Conservation (phyloP, 1,284 basidiomycete species). For the Cryptococcus amylolentus region DNA sequence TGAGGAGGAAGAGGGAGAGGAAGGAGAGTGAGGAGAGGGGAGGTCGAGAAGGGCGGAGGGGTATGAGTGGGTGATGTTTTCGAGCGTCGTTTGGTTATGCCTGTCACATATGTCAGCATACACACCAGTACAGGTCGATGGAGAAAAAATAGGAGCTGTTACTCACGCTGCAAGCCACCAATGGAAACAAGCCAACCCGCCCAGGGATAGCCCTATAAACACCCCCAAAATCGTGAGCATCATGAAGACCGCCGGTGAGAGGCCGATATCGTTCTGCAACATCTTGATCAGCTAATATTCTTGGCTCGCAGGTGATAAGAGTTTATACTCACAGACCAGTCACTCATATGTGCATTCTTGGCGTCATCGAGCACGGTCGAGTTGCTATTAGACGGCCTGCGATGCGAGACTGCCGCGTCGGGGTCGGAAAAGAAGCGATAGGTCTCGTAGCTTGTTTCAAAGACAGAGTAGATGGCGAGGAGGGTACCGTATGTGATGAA, state of each 20-base stretch:
- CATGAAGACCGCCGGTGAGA: slow-evolving; percentile 65
- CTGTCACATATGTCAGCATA: slow-evolving; percentile 48
- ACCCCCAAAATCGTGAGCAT: slow-evolving; percentile 62
- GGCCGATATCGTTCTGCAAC: slow-evolving; percentile 53
- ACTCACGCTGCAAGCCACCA: slow-evolving; percentile 71
- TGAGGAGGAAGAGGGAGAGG: not conserved
- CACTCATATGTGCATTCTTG: not conserved
- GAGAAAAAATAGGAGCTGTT: not conserved
- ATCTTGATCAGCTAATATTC: slow-evolving; percentile 6
- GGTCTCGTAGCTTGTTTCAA: slow-evolving; percentile 59
- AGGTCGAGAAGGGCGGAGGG: slow-evolving; percentile 40
- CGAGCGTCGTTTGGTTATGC: slow-evolving; percentile 80
- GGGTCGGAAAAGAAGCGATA: slow-evolving; percentile 60
- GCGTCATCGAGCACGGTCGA: not conserved
- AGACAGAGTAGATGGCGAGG: slow-evolving; percentile 61
- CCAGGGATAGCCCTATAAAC: slow-evolving; percentile 65
- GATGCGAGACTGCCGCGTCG: slow-evolving; percentile 4
- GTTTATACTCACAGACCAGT: slow-evolving; percentile 3
- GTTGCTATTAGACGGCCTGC: no score
- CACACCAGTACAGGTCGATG: not conserved
- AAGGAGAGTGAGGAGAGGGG: not conserved
- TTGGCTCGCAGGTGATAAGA: not conserved
- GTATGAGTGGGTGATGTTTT: slow-evolving; percentile 71
- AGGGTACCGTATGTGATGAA: slow-evolving; percentile 68
- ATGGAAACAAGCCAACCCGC: slow-evolving; percentile 73